A percentile compares a stretch with the other conserved stretches of the same genome.
phyloP scores from a whole-genome alignment of 495 filamentous ascomycete species.

The Aspergillus leporis region DNA sequence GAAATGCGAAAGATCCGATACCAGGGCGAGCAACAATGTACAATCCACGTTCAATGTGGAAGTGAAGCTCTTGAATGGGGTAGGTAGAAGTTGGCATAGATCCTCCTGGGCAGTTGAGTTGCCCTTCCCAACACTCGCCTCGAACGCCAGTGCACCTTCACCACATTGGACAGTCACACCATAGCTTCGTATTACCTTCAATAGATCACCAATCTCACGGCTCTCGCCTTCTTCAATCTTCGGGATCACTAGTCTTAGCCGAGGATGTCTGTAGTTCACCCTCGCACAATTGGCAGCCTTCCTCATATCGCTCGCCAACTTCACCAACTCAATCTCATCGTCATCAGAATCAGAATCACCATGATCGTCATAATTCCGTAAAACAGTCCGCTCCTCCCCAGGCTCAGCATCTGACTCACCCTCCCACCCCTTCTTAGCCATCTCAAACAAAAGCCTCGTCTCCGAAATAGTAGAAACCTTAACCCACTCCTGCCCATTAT shows the following conservation, averaged over 20 bases:
- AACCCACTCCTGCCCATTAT: constrained; percentile 59
- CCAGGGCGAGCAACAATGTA: constrained; percentile 68
- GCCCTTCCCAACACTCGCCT: constrained; percentile 9
- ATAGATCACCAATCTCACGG: constrained; percentile 56
- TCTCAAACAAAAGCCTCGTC: constrained; percentile 57
- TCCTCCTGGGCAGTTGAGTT: constrained; percentile 29
- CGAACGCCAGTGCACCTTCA: constrained; percentile 21
- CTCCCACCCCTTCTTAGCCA: constrained; percentile 66
- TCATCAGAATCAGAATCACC: constrained; percentile 21
- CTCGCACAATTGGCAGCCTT: constrained; percentile 54
- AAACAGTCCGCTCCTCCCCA: constrained; percentile 37
- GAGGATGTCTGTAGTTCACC: constrained; percentile 58
- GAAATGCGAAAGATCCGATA: constrained; percentile 69
- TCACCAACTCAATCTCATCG: constrained; percentile 56
- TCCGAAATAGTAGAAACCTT: constrained; percentile 63
- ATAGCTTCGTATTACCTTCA: constrained; percentile 56
- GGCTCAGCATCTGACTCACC: constrained; percentile 36
- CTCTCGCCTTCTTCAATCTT: constrained; percentile 51
- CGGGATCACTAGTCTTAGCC: constrained; percentile 60
- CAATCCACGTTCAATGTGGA: constrained; percentile 69
- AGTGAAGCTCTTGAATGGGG: constrained; percentile 56
- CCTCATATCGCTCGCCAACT: constrained; percentile 54
- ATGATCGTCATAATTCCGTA: constrained; percentile 38
- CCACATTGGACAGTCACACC: constrained; percentile 55
- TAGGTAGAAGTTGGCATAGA: constrained; percentile 50